phyloP scores from a whole-genome alignment of 495 filamentous ascomycete species.

The Aspergillus leporis region DNA sequence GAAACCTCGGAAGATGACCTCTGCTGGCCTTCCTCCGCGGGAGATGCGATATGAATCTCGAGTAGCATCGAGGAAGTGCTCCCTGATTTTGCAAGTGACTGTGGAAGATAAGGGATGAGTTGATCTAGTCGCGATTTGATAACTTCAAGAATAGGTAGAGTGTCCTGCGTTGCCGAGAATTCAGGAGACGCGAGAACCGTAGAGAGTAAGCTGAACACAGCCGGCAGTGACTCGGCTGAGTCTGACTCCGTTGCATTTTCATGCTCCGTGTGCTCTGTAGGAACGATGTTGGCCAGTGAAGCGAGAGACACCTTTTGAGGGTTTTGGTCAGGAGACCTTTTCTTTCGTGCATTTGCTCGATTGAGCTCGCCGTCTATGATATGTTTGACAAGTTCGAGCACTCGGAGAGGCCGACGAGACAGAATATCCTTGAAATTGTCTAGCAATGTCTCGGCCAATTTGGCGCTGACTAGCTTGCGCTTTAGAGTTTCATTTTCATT shows the following conservation, averaged over 20 bases:
- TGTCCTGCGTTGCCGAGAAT: conserved; percentile 53
- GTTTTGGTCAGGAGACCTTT: conserved; percentile 3
- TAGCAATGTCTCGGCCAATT: conserved; percentile 67
- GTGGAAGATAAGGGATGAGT: conserved; percentile 38
- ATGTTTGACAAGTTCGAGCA: conserved; percentile 63
- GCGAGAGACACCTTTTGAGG: conserved; percentile 35
- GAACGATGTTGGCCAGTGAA: conserved; percentile 39
- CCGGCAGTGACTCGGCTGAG: conserved; percentile 47
- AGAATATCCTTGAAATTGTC: conserved; percentile 66
- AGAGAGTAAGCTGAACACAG: conserved; percentile 67
- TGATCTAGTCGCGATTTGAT: conserved; percentile 55
- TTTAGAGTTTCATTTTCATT: conserved; percentile 42
- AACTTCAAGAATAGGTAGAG: conserved; percentile 40
- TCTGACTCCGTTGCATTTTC: conserved; percentile 42
- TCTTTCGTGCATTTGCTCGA: conserved; percentile 10
- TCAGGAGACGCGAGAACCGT: conserved; percentile 63
- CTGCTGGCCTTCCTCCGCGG: conserved; percentile 47
- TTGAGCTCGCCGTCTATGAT: conserved; percentile 49
- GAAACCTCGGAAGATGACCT: conserved; percentile 47
- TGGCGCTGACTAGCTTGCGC: conserved; percentile 57
- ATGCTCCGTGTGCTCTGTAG: conserved; percentile 18
- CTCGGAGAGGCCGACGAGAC: conserved; percentile 59
- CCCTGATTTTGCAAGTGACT: conserved; percentile 37
- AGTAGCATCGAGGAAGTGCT: conserved; percentile 58
- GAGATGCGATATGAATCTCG: conserved; percentile 56